Evolutionary conservation across 768 basidiomycete species (phyloP), one percentile per base, ranked within the genome.

Genomic region (Leucocoprinus leucothites): DNA sequence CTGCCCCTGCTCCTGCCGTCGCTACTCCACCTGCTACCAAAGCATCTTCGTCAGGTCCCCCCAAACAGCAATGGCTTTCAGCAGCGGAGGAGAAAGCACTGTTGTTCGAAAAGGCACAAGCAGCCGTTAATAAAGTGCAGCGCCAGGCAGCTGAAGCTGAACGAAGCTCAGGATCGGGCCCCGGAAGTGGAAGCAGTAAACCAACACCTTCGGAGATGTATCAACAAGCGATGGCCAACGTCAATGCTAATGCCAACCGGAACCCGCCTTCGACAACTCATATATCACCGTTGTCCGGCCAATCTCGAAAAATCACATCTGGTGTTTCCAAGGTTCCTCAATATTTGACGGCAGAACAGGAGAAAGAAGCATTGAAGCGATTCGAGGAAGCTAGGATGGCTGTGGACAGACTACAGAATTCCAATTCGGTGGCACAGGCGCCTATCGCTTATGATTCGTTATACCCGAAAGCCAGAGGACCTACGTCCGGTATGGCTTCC

Each of bases 61-160:
- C 63, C 18, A 57, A 57, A 26, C 61, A 64, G 26, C 65, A 67
- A 36, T 91, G 87, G 87, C 73, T 74, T 6, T 78, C 85, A 1
- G 88, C 91, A 0, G 90, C 91, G 67, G 81, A 84, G 53, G 91
- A 93, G 65, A 92, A 93, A 62, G 68, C 78, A 1, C 75, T 79
- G n/a, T 64, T 90, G n/a, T 91, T 79, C 67, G 74, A 86, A 48
- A 66, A 82, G 47, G 89, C 90, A 0, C 84, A 85, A 62, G 81
- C 78, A 1, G 84, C 79, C n/a, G 90, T 83, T 1, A 76, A 73
- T 53, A 77, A 74, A 50, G 79, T 79, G 3, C 88, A 87, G 62
- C 80, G 74, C 18, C 42, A 47, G 57, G 59, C 65, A 45, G 63
- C 61, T 63, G 38, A 24, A 9, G 48, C 16, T 8, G 49, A 6